Evolutionary conservation across 73 alveolate genomes (phyloP).

Genomic region (Paramecium biaurelia): DNA sequence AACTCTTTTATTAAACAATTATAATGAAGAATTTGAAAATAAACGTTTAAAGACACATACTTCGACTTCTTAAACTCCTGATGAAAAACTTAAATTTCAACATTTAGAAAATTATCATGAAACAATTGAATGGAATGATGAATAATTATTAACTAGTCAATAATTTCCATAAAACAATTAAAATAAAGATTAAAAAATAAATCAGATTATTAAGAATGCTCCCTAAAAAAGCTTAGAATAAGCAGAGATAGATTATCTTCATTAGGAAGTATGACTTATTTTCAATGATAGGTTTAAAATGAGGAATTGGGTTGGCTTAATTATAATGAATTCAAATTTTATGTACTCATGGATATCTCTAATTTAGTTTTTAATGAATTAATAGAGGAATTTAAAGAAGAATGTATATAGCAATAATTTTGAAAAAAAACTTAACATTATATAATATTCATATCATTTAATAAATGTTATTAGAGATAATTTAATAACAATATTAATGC

Average conservation of each 20-base stretch:
- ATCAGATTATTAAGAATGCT: background rate
- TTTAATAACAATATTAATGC: background rate
- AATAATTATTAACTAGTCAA: background rate
- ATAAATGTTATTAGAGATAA: background rate
- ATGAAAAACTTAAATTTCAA: background rate
- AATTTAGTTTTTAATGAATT: background rate
- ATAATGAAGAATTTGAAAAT: background rate
- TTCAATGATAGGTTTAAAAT: background rate
- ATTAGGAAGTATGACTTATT: background rate
- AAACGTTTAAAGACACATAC: background rate
- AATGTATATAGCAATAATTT: background rate
- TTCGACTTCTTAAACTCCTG: background rate
- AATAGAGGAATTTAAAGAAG: background rate
- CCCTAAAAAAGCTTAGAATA: background rate
- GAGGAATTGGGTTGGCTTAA: background rate
- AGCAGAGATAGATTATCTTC: background rate
- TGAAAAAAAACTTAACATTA: background rate
- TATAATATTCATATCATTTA: background rate
- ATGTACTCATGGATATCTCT: background rate
- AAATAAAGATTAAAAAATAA: background rate
- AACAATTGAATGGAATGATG: slow-evolving; percentile 27
- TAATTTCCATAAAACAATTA: background rate
- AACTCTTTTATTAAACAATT: background rate
- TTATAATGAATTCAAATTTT: background rate
- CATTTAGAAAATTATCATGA: background rate